Evolutionary conservation across 805 yeast species (phyloP).

Genomic region (Ogataea pilisensis): DNA sequence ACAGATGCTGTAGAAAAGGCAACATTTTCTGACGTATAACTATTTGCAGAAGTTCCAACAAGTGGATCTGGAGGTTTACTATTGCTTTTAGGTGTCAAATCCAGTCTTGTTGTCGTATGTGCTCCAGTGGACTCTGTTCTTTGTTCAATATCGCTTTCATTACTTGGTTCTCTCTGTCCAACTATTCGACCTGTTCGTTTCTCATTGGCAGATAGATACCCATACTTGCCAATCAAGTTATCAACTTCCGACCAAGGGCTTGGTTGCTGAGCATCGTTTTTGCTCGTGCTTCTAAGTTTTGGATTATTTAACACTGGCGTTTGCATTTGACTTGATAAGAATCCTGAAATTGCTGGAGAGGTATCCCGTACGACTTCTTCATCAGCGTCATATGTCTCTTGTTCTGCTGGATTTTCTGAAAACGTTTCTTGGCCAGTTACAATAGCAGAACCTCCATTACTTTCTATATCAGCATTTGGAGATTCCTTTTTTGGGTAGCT

Average conservation of each 20-base stretch:
- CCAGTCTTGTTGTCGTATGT: not conserved
- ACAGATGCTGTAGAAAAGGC: constrained; percentile 17
- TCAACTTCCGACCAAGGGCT: constrained; percentile 24
- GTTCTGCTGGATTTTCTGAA: not conserved
- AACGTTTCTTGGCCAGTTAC: not conserved
- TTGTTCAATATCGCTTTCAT: not conserved
- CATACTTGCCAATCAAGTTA: constrained; percentile 19
- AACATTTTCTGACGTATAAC: constrained; percentile 4
- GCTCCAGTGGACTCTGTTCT: not conserved
- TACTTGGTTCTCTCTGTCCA: not conserved
- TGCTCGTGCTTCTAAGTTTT: constrained; percentile 12
- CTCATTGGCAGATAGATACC: constrained; percentile 18
- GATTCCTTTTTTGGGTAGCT: constrained; percentile 12
- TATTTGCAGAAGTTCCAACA: not conserved
- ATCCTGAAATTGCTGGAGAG: not conserved
- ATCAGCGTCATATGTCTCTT: not conserved
- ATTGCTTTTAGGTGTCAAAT: not conserved
- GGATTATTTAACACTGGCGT: constrained; percentile 4
- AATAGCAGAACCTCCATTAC: too few relatives aligned
- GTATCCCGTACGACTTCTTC: not conserved
- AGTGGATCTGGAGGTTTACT: too few relatives aligned
- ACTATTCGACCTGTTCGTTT: not conserved
- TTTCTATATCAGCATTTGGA: not conserved
- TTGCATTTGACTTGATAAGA: not conserved
- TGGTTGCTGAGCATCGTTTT: constrained; percentile 4